Base-by-base conservation (phyloP, 2,329 filamentous ascomycete genomes). In the Penicillium psychrosexuale region DNA sequence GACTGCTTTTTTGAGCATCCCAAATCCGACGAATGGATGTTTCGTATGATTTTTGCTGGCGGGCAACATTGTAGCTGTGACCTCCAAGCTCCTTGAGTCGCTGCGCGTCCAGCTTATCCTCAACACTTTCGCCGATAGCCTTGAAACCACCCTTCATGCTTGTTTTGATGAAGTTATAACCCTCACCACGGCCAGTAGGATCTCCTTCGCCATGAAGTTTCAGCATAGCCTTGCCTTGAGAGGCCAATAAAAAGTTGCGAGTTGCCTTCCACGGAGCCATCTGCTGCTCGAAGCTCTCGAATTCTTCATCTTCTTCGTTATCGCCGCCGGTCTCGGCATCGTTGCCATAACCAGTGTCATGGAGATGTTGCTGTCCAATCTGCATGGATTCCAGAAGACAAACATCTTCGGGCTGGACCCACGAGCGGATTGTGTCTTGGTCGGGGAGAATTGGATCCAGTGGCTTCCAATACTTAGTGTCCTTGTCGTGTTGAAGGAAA, bases 91-190 rank as follows among this genome's bases (percentile, higher is more conserved):
- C 83, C 61, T 85, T 85, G 55, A 80, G 74, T 59, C 79, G 77
- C 66, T 94, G 93, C 15, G 89, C 89, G 69, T 92, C 90, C 60
- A 94, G 85, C 70, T 92, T 90, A 58, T 92, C 89, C 66, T 91
- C 89, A 58, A 92, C 90, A 67, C 90, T 92, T 71, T 96, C 91
- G 19, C 91, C 91, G 27, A 95, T 84, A 19, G 91, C 88, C 68
- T 92, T 90, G 73, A 97, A 99, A 0, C 94, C 94, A 58, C 94
- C 94, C 75, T 99, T 99, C 94, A 99, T 99, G 1, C 91, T 96
- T 0, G 92, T 97, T 69, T 94, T 91, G 72, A 99, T 92, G 72
- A 99, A 97, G 70, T 90, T 97, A 78, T 97, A 96, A 2, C 90
- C 94, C 56, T 97, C 86, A 2, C 94, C 94, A 66, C 92, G 89